These are phyloP conservation scores for Candida wancherniae DNA, from an alignment of 805 yeast species.

Conservation along the genomic window DNA sequence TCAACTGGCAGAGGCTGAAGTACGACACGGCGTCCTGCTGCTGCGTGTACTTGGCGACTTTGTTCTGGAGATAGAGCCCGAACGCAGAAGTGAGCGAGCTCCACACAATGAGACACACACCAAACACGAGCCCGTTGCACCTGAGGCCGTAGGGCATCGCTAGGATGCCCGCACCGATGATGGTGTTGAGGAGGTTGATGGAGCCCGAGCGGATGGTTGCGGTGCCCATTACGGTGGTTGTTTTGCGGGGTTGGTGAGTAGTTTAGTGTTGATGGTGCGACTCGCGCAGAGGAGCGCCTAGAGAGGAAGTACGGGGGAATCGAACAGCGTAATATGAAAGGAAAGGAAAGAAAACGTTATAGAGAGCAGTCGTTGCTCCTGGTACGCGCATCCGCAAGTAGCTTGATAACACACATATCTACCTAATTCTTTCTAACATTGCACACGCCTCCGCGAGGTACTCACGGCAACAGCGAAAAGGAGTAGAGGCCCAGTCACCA, in stretches of 20 bases:
- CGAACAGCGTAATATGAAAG: no score
- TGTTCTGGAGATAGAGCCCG: slow-evolving; percentile 62
- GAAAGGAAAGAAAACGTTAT: no score
- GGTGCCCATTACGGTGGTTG: slow-evolving; percentile 9
- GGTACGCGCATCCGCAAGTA: no score
- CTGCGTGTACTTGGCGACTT: slow-evolving; percentile 49
- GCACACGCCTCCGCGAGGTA: no score
- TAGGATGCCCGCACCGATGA: slow-evolving; percentile 74
- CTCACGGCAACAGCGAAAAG: no score
- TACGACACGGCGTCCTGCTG: slow-evolving; percentile 40
- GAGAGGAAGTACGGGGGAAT: no score
- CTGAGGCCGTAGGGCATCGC: slow-evolving; percentile 72
- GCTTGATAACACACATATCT: no score
- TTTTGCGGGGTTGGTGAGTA: not conserved
- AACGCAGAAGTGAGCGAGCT: slow-evolving; percentile 65
- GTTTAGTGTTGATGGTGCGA: no score
- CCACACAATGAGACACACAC: slow-evolving; percentile 48
- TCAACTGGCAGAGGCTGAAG: slow-evolving; percentile 46
- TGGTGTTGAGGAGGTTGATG: slow-evolving; percentile 67
- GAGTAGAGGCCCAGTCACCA: no score
- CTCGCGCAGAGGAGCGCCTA: no score
- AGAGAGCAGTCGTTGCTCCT: no score
- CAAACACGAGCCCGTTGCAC: slow-evolving; percentile 61
- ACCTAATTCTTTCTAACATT: no score
- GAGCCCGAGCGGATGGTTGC: slow-evolving; percentile 50